Evolutionary conservation across 345 rosid species (phyloP).

Genomic region (Euclidium syriacum): DNA sequence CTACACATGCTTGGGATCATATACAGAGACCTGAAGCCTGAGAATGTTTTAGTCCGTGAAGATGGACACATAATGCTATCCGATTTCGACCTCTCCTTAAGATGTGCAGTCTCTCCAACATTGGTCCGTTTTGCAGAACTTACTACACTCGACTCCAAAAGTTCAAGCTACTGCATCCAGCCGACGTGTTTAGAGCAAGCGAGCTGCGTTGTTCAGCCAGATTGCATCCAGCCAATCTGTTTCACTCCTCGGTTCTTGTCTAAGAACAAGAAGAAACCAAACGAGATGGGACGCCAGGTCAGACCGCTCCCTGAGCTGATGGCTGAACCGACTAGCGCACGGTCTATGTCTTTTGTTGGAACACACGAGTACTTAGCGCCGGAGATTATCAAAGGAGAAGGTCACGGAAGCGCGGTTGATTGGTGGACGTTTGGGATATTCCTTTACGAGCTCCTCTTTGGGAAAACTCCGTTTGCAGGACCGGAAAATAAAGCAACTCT

Average conservation of each 20-base stretch:
- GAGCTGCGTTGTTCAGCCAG: slow-evolving; percentile 47
- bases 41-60: slow-evolving; percentile 71
- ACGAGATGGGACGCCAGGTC: slow-evolving; percentile 35
- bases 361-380: slow-evolving; percentile 91
- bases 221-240: slow-evolving; percentile 56
- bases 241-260: slow-evolving; percentile 52
- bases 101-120: slow-evolving; percentile 62
- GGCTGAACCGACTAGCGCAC: slow-evolving; percentile 76
- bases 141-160: slow-evolving; percentile 33
- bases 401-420: slow-evolving; percentile 86
- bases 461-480: slow-evolving; percentile 78
- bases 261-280: slow-evolving; percentile 30
- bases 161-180: slow-evolving; percentile 46
- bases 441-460: slow-evolving; percentile 75
- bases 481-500: slow-evolving; percentile 62
- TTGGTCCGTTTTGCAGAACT: slow-evolving; percentile 46
- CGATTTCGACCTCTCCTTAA: slow-evolving; percentile 72
- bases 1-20: slow-evolving; percentile 89
- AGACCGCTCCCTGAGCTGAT: slow-evolving; percentile 74
- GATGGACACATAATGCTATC: slow-evolving; percentile 88
- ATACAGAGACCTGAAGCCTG: slow-evolving; percentile 82
- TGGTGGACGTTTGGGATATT: slow-evolving; percentile 95
- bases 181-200: slow-evolving; percentile 50
- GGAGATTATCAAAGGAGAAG: slow-evolving; percentile 81
- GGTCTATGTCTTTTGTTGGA: slow-evolving; percentile 89